A percentile compares a stretch with the other conserved stretches of the same genome.
Evolutionary conservation across 176 grass and related monocot species (phyloP).

Genomic region (Cenchrus purpureus): DNA sequence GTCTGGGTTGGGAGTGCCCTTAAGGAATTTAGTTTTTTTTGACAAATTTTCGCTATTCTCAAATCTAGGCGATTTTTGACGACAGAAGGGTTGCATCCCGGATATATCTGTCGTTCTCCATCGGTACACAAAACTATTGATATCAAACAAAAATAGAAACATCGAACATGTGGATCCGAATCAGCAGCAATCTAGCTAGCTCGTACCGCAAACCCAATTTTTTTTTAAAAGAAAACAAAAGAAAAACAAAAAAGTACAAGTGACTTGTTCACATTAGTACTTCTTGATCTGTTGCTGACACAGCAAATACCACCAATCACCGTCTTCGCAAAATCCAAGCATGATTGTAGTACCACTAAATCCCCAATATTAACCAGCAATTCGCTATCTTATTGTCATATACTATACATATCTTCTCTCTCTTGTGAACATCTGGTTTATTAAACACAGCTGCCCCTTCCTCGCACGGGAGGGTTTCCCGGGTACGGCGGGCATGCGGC

Average conservation of each 20-base stretch:
- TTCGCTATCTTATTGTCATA: neutral
- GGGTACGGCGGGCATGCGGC: too few species aligned
- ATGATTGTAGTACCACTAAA: neutral
- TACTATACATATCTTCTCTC: neutral
- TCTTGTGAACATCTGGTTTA: too few species aligned
- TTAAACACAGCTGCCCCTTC: too few species aligned
- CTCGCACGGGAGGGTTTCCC: too few species aligned
- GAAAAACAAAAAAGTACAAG: neutral
- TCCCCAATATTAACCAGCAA: neutral
- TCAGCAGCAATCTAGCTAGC: constrained; percentile 30
- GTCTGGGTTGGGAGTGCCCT: too few species aligned
- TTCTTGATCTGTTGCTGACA: constrained; percentile 32
- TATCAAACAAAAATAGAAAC: too few species aligned
- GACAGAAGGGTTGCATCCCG: too few species aligned
- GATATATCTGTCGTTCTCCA: too few species aligned
- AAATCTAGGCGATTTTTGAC: too few species aligned
- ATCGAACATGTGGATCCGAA: constrained; percentile 24
- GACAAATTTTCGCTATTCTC: too few species aligned
- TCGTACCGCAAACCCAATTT: neutral
- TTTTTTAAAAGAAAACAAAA: neutral
- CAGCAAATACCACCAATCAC: neutral
- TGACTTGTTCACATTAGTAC: neutral
- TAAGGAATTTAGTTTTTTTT: too few species aligned
- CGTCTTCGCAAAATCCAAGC: neutral
- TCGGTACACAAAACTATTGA: too few species aligned